phyloP scores from a whole-genome alignment of 1,139 yeast species.

The Pichia sp. region DNA sequence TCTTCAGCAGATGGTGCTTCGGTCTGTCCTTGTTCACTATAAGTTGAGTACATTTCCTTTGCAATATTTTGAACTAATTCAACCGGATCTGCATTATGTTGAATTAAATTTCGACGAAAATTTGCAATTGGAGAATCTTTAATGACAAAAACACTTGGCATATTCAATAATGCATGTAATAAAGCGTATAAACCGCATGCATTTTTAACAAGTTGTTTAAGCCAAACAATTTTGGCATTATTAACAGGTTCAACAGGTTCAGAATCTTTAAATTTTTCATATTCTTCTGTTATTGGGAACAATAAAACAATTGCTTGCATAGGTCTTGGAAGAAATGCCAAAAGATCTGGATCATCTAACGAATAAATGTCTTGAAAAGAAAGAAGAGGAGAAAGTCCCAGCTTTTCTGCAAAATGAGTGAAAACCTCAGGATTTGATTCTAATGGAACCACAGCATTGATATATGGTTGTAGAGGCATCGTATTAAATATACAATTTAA shows the following conservation, averaged over 20 bases:
- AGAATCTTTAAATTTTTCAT: slow-evolving; percentile 44
- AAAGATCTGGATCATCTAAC: slow-evolving; percentile 68
- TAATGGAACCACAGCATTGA: slow-evolving; percentile 61
- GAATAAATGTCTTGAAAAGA: slow-evolving; percentile 81
- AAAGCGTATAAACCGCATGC: slow-evolving; percentile 94
- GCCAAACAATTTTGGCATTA: slow-evolving; percentile 49
- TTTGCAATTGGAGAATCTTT: slow-evolving; percentile 27
- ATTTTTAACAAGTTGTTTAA: slow-evolving; percentile 75
- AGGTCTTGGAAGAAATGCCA: slow-evolving; percentile 80
- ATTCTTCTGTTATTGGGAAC: slow-evolving; percentile 67
- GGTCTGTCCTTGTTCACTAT: slow-evolving; percentile 69
- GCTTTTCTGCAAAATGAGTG: slow-evolving; percentile 55
- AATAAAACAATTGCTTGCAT: slow-evolving; percentile 65
- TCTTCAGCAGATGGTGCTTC: slow-evolving; percentile 69
- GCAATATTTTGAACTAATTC: slow-evolving; percentile 46
- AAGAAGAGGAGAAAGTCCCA: slow-evolving; percentile 61
- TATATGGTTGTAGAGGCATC: background rate
- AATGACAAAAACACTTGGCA: slow-evolving; percentile 42
- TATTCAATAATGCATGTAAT: slow-evolving; percentile 66
- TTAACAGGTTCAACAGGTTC: slow-evolving; percentile 7
- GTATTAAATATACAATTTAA: too few relatives aligned
- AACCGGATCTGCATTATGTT: slow-evolving; percentile 34
- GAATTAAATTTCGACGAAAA: slow-evolving; percentile 24
- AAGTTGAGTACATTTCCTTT: slow-evolving; percentile 41
- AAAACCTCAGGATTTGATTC: slow-evolving; percentile 90